These are phyloP conservation scores for Delonix regia DNA, from an alignment of 306 rosid genomes.

Conservation along the genomic window DNA sequence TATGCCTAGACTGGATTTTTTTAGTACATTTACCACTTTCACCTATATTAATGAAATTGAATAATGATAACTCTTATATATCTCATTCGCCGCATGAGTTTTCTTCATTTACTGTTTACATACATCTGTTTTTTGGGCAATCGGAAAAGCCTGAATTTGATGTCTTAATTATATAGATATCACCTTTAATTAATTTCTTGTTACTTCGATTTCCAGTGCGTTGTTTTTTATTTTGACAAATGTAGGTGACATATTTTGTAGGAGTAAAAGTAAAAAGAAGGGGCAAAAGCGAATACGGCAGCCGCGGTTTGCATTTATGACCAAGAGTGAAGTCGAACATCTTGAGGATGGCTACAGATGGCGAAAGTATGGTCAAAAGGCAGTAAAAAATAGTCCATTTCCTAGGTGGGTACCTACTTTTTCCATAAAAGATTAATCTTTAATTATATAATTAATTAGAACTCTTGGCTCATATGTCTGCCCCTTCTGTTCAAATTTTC, in stretches of 20 bases:
- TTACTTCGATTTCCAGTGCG: constrained; percentile 34
- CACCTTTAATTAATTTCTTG: neutral
- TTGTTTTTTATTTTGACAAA: constrained; percentile 42
- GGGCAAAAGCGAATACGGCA: constrained; percentile 90
- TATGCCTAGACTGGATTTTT: neutral
- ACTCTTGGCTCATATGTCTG: neutral
- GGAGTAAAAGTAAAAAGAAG: constrained; percentile 77
- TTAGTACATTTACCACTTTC: neutral
- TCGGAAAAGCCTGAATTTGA: neutral
- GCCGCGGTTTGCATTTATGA: constrained; percentile 91
- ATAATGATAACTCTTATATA: neutral
- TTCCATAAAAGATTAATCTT: constrained; percentile 9
- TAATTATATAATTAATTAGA: neutral
- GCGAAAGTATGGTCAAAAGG: constrained; percentile 98
- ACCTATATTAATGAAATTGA: neutral
- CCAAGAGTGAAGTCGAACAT: constrained; percentile 93
- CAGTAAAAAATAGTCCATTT: constrained; percentile 92
- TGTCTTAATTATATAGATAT: neutral
- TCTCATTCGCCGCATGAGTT: neutral
- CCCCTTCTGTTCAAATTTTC: neutral
- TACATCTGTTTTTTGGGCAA: neutral
- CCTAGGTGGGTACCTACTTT: constrained; percentile 65
- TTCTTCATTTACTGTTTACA: neutral
- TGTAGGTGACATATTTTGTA: constrained; percentile 55
- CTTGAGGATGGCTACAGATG: constrained; percentile 98